These are phyloP conservation scores for Funneliformis mosseae DNA, from an alignment of 192 early-diverging fungal genomes.

Conservation along the genomic window DNA sequence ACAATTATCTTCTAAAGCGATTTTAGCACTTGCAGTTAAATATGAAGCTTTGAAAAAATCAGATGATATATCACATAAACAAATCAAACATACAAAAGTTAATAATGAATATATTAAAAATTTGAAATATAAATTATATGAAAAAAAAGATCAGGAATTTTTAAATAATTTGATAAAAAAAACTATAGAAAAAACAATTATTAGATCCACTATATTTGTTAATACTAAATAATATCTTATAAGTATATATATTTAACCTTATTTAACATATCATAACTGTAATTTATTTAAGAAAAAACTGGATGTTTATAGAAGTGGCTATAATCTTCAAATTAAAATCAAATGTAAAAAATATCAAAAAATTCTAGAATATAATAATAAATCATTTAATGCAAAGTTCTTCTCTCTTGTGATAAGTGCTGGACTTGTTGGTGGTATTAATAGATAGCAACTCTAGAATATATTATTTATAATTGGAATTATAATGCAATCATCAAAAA, in stretches of 20 bases:
- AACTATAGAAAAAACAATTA: not conserved
- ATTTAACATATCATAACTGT: slow-evolving; percentile 3
- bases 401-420: too few relatives aligned
- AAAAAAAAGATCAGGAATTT: not conserved
- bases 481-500: too few relatives aligned
- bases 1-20: not conserved
- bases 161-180: not conserved
- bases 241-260: not conserved
- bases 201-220: not conserved
- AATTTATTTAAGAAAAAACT: slow-evolving; percentile 3
- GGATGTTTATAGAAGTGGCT: too few relatives aligned
- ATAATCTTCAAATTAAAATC: too few relatives aligned
- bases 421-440: too few relatives aligned
- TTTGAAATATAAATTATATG: slow-evolving; percentile 2
- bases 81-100: not conserved
- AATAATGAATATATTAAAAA: not conserved
- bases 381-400: too few relatives aligned
- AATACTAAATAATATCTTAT: slow-evolving; percentile 10
- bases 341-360: too few relatives aligned
- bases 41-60: not conserved
- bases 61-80: not conserved
- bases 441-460: too few relatives aligned
- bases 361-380: too few relatives aligned
- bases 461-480: too few relatives aligned
- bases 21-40: not conserved